These are phyloP conservation scores for Candolleomyces aberdarensis DNA, from an alignment of 768 basidiomycete genomes.

Conservation along the genomic window DNA sequence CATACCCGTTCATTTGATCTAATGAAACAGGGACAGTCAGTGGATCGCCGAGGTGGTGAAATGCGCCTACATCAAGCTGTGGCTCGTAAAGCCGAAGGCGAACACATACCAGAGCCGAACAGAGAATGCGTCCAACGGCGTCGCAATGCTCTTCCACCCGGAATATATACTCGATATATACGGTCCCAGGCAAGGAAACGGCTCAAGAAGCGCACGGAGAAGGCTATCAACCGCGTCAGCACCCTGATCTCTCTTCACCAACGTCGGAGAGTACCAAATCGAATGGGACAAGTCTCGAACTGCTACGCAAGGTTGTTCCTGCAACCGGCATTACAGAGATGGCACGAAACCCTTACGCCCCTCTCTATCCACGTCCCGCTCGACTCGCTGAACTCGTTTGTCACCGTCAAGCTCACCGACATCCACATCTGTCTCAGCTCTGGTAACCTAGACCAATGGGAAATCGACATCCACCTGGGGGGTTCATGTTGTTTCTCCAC, in stretches of 20 bases:
- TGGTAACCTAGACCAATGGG: constrained; percentile 17
- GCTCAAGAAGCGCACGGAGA: constrained; percentile 23
- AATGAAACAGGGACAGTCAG: constrained; percentile 12
- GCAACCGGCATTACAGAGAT: constrained; percentile 27
- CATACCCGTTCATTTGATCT: constrained; percentile 14
- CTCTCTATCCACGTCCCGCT: constrained; percentile 39
- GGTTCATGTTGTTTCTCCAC: constrained; percentile 44
- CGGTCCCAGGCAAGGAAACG: constrained; percentile 29
- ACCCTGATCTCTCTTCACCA: constrained; percentile 29
- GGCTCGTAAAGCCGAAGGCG: constrained; percentile 34
- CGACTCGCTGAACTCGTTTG: constrained; percentile 28
- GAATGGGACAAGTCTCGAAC: constrained; percentile 33
- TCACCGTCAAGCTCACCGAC: constrained; percentile 28
- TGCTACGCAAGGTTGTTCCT: constrained; percentile 38
- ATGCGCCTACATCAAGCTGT: constrained; percentile 35
- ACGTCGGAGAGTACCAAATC: constrained; percentile 35
- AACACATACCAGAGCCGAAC: constrained; percentile 26
- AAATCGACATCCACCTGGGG: constrained; percentile 37
- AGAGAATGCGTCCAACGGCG: constrained; percentile 24
- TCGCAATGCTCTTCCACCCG: constrained; percentile 25
- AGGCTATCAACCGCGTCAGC: constrained; percentile 27
- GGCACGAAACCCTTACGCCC: constrained; percentile 28
- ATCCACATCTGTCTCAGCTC: constrained; percentile 38
- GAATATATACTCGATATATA: constrained; percentile 32
- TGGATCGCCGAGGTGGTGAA: constrained; percentile 29